Evolutionary conservation across 805 yeast species (phyloP), one percentile per base, ranked within the genome.

Genomic region (Teunomyces barrocoloradensis): DNA sequence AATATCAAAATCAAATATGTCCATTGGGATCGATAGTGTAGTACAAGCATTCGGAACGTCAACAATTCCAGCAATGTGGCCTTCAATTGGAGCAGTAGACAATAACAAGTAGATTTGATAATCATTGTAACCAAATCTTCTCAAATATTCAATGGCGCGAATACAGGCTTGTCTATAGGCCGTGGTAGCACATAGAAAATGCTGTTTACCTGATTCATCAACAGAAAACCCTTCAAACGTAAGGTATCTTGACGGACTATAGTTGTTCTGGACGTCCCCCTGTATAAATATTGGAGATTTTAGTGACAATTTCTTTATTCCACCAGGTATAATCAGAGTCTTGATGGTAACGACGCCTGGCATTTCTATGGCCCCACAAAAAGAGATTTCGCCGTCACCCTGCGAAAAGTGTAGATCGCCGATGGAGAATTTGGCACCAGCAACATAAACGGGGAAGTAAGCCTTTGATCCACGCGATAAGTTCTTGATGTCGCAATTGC

Each of bases 311-410:
- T 64, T 61, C 42, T 59, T 53, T 59, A 77, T 65, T 7, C 81
- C 81, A 47, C 62, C 60, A 48, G 74, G 74, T 48, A 77, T 64
- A 37, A 77, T 60, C 2, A 65, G 53, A 35, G 71, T 65, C 49
- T 72, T 65, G 50, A 77, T 53, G 5, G 80, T 75, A 50, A 77
- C 68, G 41, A 65, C 58, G 7, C 81, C 81, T 13, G 77, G 67
- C 80, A 75, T 76, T 54, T 77, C 81, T 54, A 77, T 76, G 11
- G 79, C 81, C 27, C 81, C 81, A 56, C 81, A 77, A 54, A 77
- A 77, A 7, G 80, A 71, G 42, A 77, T 74, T 51, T 77, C 81
- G 12, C 81, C 81, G 53, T 77, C 81, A 13, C 81, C 81, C 58
- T 76, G 80, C 21, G 77, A 69, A 58, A 77, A 77, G 54, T 77